A percentile compares a stretch with the other conserved stretches of the same genome.
Evolutionary conservation across 257 asterid species (phyloP).

Genomic region (Solanum chmielewskii): DNA sequence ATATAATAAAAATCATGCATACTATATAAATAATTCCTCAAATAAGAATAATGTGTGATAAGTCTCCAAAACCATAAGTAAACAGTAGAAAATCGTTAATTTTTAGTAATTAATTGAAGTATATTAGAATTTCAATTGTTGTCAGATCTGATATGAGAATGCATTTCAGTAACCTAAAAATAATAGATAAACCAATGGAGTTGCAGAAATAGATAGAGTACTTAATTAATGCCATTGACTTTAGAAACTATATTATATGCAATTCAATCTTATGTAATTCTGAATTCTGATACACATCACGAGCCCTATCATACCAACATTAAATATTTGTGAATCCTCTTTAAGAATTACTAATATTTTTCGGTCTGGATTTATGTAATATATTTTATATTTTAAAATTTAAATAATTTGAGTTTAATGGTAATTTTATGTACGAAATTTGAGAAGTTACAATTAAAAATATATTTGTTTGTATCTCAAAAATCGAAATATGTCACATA

Average conservation of each 20-base stretch:
- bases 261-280: not conserved
- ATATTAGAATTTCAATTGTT: not conserved
- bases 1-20: not conserved
- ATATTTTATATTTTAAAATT: too few relatives aligned
- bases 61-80: not conserved
- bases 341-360: too few relatives aligned
- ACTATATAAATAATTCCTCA: not conserved
- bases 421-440: too few relatives aligned
- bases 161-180: not conserved
- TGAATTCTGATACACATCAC: not conserved
- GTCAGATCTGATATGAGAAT: not conserved
- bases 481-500: too few relatives aligned
- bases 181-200: not conserved
- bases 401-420: too few relatives aligned
- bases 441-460: not conserved
- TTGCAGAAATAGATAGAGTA: not conserved
- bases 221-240: not conserved
- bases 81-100: not conserved
- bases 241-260: not conserved
- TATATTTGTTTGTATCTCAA: too few relatives aligned
- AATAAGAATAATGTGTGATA: not conserved
- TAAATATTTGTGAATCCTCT: not conserved
- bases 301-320: not conserved
- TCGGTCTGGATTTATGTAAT: too few relatives aligned
- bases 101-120: not conserved